Evolutionary conservation across 2,329 filamentous ascomycete genomes (phyloP), one percentile per base, ranked within the genome.

Genomic region (Cladosporium sp.): DNA sequence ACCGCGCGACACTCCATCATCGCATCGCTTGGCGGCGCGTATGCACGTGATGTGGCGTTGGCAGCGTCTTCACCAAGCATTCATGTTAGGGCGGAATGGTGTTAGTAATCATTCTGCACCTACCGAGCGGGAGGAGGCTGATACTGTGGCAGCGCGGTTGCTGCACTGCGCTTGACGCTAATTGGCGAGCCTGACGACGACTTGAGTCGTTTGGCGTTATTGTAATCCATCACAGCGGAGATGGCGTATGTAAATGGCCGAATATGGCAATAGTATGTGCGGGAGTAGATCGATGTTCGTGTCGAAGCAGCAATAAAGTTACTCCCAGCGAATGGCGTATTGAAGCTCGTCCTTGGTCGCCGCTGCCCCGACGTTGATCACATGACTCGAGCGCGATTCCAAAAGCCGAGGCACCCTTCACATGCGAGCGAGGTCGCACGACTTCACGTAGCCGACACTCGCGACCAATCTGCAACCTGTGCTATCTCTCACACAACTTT

Each of bases 111-210:
- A n/a, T n/a, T n/a, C 40, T 59, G 49, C 40, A 59, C 58, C 25
- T 59, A 59, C 58, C 58, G 58, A 38, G 59, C 49, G 28, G 58
- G 45, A 51, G 63, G 66, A 55, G 68, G 67, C 59, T 67, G 65
- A 64, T 67, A 70, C 60, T 64, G 64, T 51, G 66, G 67, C 45
- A 70, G 59, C 42, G 59, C 59, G 56, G 66, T 60, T 60, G 65
- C 40, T 43, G 25, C 39, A 22, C 47, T 19, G 25, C 50, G 58
- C 43, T 42, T 25, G 11, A 55, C 58, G 63, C 62, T 64, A 60
- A 69, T 63, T 62, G 65, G 65, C 51, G 62, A 64, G 47, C 65
- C 64, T 19, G 59, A 62, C n/a, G 65, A 60, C 19, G 64, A 61
- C 55, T 70, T 70, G 40, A 69, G 59, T 39, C 69, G 64, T 61